Conservation (phyloP, 2,329 filamentous ascomycete species). For the Aspergillus pseudonomiae region DNA sequence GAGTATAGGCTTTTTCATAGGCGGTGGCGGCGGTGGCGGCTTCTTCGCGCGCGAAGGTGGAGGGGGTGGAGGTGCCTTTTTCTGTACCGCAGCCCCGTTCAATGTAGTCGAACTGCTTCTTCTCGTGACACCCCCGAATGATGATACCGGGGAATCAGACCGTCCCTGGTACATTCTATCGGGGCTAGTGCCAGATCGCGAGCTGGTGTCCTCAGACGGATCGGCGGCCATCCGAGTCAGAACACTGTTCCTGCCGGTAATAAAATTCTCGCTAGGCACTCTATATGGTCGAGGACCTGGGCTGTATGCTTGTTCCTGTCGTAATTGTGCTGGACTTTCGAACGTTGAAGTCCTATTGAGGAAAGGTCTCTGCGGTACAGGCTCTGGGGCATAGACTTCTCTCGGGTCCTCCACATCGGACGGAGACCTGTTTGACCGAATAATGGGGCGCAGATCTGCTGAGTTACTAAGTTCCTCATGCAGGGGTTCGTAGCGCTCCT, state of each 20-base stretch:
- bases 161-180: conserved; percentile 53
- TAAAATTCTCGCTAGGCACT: conserved; percentile 58
- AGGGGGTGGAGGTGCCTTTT: conserved; percentile 65
- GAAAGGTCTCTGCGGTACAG: conserved; percentile 49
- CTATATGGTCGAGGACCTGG: conserved; percentile 52
- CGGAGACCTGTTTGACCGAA: conserved; percentile 51
- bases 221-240: conserved; percentile 51
- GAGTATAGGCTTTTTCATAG: conserved; percentile 59
- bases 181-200: conserved; percentile 52
- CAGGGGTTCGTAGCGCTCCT: conserved; percentile 59
- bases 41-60: conserved; percentile 66
- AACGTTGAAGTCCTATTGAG: conserved; percentile 59
- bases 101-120: conserved; percentile 54
- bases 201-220: conserved; percentile 55
- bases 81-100: conserved; percentile 36
- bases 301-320: conserved; percentile 56
- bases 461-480: conserved; percentile 57
- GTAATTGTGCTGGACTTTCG: conserved; percentile 58
- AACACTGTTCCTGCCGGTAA: conserved; percentile 51
- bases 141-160: conserved; percentile 58
- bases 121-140: conserved; percentile 56
- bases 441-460: conserved; percentile 56
- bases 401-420: conserved; percentile 39
- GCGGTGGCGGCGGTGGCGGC: conserved; percentile 65
- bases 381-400: conserved; percentile 47